phyloP scores from a whole-genome alignment of 768 basidiomycete genomes.

The Tulasnella sp. region DNA sequence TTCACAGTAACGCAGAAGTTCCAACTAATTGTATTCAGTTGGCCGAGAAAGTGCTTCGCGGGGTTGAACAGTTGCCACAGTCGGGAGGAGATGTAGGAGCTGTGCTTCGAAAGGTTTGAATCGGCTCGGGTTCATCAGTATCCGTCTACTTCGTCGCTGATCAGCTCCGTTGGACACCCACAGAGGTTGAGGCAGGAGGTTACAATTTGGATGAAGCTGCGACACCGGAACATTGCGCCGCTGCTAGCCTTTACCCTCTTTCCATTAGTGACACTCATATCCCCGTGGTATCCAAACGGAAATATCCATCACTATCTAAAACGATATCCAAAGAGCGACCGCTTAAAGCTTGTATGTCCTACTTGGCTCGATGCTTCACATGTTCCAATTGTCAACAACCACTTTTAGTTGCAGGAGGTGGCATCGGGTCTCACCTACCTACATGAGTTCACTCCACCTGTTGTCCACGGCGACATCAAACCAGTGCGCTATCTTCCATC shows the following conservation, averaged over 20 bases:
- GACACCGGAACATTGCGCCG: not conserved
- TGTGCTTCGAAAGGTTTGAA: not conserved
- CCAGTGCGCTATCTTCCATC: not conserved
- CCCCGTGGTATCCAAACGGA: not conserved
- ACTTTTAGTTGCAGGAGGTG: constrained; percentile 5
- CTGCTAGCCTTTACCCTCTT: not conserved
- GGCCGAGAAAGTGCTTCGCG: not conserved
- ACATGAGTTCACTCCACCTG: not conserved
- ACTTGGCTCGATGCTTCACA: no score
- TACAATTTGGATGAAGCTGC: not conserved
- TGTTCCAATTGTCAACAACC: no score
- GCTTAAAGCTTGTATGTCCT: not conserved
- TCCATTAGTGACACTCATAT: not conserved
- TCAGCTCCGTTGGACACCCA: no score
- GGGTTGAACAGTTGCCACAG: not conserved
- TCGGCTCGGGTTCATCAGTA: no score
- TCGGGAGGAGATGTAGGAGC: not conserved
- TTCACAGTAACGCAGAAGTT: no score
- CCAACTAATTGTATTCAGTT: not conserved
- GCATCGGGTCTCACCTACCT: not conserved
- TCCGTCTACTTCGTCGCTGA: no score
- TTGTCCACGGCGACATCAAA: constrained; percentile 15
- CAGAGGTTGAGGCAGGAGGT: not conserved
- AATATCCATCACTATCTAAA: not conserved
- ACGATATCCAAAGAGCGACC: not conserved